Conservation (phyloP, 2,329 filamentous ascomycete species). For the Cercospora berteroae region DNA sequence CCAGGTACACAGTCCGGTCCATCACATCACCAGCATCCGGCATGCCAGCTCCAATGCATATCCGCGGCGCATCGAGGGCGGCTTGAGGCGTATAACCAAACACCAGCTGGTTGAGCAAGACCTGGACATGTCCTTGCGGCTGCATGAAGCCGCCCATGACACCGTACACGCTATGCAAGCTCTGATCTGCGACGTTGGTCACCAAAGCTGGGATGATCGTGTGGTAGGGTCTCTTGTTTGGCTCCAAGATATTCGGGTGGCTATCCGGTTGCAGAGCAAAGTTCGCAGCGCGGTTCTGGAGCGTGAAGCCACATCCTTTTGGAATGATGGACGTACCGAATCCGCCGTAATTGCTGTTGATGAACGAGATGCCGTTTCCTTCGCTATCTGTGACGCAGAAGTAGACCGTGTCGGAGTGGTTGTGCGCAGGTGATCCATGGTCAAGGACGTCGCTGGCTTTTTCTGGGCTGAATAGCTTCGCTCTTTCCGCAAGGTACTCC, state of each 20-base stretch:
- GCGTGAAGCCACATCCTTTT: constrained; percentile 79
- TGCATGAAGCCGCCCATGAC: constrained; percentile 99
- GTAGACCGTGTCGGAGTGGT: constrained; percentile 90
- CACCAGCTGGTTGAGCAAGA: constrained; percentile 82
- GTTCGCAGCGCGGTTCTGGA: constrained; percentile 90
- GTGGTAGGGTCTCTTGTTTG: constrained; percentile 88
- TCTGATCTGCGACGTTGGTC: constrained; percentile 71
- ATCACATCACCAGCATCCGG: constrained; percentile 58
- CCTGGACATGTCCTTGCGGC: constrained; percentile 92
- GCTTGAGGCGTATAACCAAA: constrained; percentile 81
- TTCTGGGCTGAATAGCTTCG: constrained; percentile 59
- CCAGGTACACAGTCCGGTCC: constrained; percentile 69
- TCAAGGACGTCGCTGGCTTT: constrained; percentile 54
- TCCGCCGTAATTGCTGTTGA: constrained; percentile 90
- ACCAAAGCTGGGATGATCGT: constrained; percentile 94
- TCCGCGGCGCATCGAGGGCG: constrained; percentile 84
- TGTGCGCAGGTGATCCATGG: constrained; percentile 80
- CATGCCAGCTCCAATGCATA: constrained; percentile 78
- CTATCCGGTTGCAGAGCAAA: constrained; percentile 65
- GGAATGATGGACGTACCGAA: constrained; percentile 89
- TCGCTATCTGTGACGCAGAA: constrained; percentile 77
- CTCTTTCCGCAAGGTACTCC: constrained; percentile 71
- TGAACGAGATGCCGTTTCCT: constrained; percentile 92
- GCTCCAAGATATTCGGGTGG: constrained; percentile 78
- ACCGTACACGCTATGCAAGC: constrained; percentile 81